These are phyloP conservation scores for Malassezia arunalokei DNA, from an alignment of 1,284 basidiomycete species.

Conservation along the genomic window DNA sequence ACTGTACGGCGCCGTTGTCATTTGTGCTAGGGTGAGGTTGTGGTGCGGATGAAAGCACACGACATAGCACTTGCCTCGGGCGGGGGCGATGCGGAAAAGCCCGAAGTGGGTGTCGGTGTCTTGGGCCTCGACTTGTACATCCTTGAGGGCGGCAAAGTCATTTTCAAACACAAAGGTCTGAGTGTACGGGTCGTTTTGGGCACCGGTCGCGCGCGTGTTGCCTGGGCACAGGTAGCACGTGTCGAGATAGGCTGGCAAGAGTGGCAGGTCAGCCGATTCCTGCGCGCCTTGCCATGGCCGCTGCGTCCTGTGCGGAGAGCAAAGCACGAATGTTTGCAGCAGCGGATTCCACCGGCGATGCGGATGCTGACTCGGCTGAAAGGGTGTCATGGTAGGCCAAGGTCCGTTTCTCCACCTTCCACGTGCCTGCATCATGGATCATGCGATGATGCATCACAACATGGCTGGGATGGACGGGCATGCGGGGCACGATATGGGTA, in stretches of 20 bases:
- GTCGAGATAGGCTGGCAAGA: conserved; percentile 58
- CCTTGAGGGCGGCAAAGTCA: conserved; percentile 71
- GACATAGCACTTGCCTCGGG: conserved; percentile 77
- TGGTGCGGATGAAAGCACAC: conserved; percentile 79
- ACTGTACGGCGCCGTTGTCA: conserved; percentile 49
- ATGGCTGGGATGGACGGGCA: conserved; percentile 17
- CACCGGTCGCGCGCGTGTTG: conserved; percentile 66
- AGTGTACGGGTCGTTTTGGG: conserved; percentile 59
- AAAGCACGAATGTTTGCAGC: conserved; percentile 35
- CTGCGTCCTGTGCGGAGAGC: conserved; percentile 42
- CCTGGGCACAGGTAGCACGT: conserved; percentile 83
- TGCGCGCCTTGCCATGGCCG: conserved; percentile 45
- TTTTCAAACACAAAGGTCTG: conserved; percentile 65
- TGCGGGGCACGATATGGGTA: neutral
- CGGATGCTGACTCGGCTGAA: conserved; percentile 38
- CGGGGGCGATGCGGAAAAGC: conserved; percentile 59
- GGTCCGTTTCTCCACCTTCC: neutral
- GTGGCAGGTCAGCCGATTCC: conserved; percentile 20
- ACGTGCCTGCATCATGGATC: conserved; percentile 16
- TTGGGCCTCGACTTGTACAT: conserved; percentile 29
- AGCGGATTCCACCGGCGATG: conserved; percentile 43
- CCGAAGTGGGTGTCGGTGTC: neutral
- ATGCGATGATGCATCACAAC: conserved; percentile 19
- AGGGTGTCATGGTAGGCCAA: neutral
- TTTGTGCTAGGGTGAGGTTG: conserved; percentile 73